phyloP scores from a whole-genome alignment of 306 rosid genomes.

The Citrullus colocynthis region DNA sequence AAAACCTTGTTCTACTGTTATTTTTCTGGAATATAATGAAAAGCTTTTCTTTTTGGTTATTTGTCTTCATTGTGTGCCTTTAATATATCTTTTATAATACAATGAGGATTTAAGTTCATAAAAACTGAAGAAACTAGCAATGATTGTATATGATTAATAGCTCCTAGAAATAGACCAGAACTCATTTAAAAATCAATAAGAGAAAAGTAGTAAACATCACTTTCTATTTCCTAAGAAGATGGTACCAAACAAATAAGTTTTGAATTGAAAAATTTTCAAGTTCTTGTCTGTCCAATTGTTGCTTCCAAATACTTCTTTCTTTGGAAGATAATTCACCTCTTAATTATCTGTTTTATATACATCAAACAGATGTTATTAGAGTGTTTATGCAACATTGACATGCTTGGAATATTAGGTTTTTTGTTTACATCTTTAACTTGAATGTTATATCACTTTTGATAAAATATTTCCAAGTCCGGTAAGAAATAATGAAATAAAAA shows the following conservation, averaged over 20 bases:
- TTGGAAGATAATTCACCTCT: too few relatives aligned
- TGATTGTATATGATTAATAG: too few relatives aligned
- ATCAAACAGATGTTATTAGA: neutral
- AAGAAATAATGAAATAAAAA: neutral
- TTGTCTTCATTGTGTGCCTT: neutral
- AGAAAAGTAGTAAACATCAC: neutral
- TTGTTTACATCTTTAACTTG: neutral
- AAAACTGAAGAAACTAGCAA: neutral
- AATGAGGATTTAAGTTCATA: neutral
- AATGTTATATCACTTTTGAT: neutral
- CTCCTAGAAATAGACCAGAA: neutral
- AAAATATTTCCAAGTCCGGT: neutral
- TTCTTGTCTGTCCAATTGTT: neutral
- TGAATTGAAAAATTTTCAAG: neutral
- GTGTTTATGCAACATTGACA: neutral
- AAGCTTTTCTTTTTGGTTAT: neutral
- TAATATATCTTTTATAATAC: neutral
- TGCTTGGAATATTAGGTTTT: neutral
- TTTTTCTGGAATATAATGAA: neutral
- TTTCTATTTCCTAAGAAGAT: neutral
- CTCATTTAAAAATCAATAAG: neutral
- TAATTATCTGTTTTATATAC: neutral
- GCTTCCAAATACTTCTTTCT: neutral
- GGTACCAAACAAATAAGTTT: neutral
- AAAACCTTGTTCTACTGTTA: neutral